Conservation (phyloP, 768 basidiomycete genomes). For the Krasilnikovozyma curviuscula region DNA sequence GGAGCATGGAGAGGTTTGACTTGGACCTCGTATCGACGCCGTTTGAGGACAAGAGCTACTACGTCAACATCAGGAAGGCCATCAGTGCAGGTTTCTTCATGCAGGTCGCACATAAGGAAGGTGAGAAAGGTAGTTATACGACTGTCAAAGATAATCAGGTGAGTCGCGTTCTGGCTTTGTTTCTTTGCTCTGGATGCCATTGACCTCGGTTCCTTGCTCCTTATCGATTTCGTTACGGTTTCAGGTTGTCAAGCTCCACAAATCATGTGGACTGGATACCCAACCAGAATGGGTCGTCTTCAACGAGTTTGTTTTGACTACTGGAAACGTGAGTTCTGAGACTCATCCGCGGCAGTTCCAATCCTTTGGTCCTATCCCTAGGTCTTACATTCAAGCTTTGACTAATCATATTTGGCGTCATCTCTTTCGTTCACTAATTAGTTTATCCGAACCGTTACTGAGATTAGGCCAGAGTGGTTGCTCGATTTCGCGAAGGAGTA, state of each 20-base stretch:
- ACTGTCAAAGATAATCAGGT: slow-evolving; percentile 94
- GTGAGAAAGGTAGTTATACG: slow-evolving; percentile 63
- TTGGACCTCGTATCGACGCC: slow-evolving; percentile 49
- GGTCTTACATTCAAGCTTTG: background rate
- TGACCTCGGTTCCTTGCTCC: background rate
- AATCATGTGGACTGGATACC: slow-evolving; percentile 9
- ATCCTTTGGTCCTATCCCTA: background rate
- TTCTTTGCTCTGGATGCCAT: background rate
- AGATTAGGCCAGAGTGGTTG: slow-evolving; percentile 70
- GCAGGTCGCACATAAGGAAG: slow-evolving; percentile 91
- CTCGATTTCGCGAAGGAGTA: slow-evolving; percentile 45
- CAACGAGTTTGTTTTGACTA: slow-evolving; percentile 89
- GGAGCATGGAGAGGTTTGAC: slow-evolving; percentile 76
- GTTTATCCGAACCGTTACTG: slow-evolving; percentile 81
- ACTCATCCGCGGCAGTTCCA: background rate
- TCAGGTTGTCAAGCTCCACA: slow-evolving; percentile 12
- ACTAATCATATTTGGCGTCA: too few relatives aligned
- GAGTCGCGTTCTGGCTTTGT: slow-evolving; percentile 15
- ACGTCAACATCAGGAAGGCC: slow-evolving; percentile 52
- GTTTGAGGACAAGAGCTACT: slow-evolving; percentile 46
- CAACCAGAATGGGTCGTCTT: slow-evolving; percentile 43
- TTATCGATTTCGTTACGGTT: background rate
- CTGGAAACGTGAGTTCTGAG: slow-evolving; percentile 28
- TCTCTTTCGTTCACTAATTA: slow-evolving; percentile 12
- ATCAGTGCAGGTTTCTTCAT: slow-evolving; percentile 91